Evolutionary conservation across 495 filamentous ascomycete genomes (phyloP), one percentile per base, ranked within the genome.

Genomic region (Corynascus novoguineensis): DNA sequence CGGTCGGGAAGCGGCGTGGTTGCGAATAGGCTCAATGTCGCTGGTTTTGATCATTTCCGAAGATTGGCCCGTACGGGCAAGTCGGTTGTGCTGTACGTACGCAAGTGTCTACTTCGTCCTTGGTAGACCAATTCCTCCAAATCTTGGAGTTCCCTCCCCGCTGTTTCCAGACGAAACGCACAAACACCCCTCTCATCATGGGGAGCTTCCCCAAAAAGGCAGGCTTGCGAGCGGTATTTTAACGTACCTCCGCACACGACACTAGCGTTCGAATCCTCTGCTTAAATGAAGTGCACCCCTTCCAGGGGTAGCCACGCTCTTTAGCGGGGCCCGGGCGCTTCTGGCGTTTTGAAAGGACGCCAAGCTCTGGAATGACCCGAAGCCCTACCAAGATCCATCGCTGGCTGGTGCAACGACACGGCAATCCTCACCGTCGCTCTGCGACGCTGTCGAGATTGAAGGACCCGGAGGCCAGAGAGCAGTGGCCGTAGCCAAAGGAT

Each of bases 11-110:
- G 41, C 41, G 31, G 38, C 41, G 48, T 48, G 56, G 31, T 41
- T 24, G 32, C 32, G 32, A 47, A 59, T 41, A 59, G 49, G 56
- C 56, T 59, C 56, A 59, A 59, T 59, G 24, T 44, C 17, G 3
- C 27, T 7, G 14, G 22, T 9, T 29, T 19, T 24, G n/a, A n/a
- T 32, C 24, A 41, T 57, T 49, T 45, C 28, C 15, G 37, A 41
- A 53, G 5, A 17, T 17, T 40, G 7, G n/a, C 38, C 27, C 24
- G 37, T 8, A 52, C 7, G 12, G 17, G 11, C 5, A 24, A 22
- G 1, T 8, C 24, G 40, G 40, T 37, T 37, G 34, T 21, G 19
- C 21, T 17, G 12, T 37, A 14, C 34, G 15, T 9, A 14, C 34
- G 11, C 34, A 14, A 12, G 10, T 37, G 34, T 37, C 6, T 11